Base-by-base conservation (phyloP, 2,329 filamentous ascomycete species). In the Coniella lustricola region DNA sequence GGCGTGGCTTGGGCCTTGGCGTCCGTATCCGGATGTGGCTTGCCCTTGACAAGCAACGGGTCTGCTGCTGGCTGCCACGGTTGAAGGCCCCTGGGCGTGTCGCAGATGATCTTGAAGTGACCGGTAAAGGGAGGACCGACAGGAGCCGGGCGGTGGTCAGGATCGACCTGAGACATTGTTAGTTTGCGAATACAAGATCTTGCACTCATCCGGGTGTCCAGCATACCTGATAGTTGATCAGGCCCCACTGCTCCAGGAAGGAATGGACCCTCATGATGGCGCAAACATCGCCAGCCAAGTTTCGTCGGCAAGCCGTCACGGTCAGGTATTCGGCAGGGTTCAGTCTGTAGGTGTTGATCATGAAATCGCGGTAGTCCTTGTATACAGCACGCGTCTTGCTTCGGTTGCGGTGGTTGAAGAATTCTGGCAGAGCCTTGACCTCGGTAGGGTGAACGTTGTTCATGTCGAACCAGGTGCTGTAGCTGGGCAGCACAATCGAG, bases 401-500 rank as follows among this genome's bases (percentile, higher is more conserved):
- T 60, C 93, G 85, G 69, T 98, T 98, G 52, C 93, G 82, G 66
- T 83, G 91, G 72, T 98, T 98, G 79, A 98, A 98, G 71, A 97
- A 98, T 66, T 98, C 93, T 17, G 91, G 90, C 57, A 98, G 77
- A 7, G 90, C 90, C 68, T 96, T 98, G 63, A 85, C 87, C 72
- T 98, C 93, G 59, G 96, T 86, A 52, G 82, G 81, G 67, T 96
- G 87, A 62, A 98, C 85, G 43, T 80, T 77, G 65, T 90, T 87
- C 91, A 98, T 96, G 68, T 98, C 93, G 66, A 98, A 98, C 93
- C 93, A 98, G 13, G 87, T 93, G 63, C 90, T 94, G 69, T 98
- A 98, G 65, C 91, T 97, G 18, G 93, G 93, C 18, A 98, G 81
- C 54, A 98, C 90, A 62, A 97, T 97, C 54, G 90, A 85, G 63